Percentiles rank a stretch among this genome's conserved stretches.
Evolutionary conservation across 2,329 filamentous ascomycete genomes (phyloP).

Genomic region (Penicillium sp.): DNA sequence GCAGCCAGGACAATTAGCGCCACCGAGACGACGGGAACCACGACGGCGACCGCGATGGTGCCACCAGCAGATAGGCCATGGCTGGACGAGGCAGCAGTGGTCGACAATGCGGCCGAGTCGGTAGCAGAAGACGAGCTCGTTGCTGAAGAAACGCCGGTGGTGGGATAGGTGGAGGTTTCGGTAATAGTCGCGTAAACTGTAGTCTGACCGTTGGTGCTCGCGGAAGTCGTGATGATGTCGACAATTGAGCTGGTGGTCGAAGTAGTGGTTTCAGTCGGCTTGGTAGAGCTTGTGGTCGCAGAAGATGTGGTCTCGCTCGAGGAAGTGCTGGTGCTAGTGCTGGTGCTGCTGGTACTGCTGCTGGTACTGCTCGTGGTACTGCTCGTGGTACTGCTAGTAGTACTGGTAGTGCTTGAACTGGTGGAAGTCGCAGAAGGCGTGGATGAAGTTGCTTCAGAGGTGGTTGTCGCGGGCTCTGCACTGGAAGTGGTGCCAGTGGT

Average conservation of each 20-base stretch:
- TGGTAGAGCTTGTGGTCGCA: constrained; percentile 12
- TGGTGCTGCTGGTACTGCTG: constrained; percentile 11
- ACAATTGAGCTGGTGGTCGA: background rate
- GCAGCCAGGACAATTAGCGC: constrained; percentile 73
- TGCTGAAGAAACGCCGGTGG: constrained; percentile 18
- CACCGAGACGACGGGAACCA: constrained; percentile 87
- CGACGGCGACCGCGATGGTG: constrained; percentile 87
- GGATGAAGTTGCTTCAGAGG: background rate
- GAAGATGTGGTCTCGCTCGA: constrained; percentile 18
- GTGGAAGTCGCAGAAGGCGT: constrained; percentile 5
- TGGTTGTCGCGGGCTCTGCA: background rate
- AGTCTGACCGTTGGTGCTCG: constrained; percentile 9
- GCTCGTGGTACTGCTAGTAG: background rate
- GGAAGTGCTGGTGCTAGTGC: constrained; percentile 12
- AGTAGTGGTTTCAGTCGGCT: constrained; percentile 10
- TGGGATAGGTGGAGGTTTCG: constrained; percentile 12
- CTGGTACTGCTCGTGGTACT: constrained; percentile 10
- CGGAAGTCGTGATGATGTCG: constrained; percentile 4
- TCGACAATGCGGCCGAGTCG: constrained; percentile 23
- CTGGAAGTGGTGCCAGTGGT: background rate
- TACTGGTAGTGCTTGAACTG: constrained; percentile 11
- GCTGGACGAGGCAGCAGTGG: constrained; percentile 23
- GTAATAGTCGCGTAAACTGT: constrained; percentile 15
- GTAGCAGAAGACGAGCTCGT: constrained; percentile 15
- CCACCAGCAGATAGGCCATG: constrained; percentile 50